Base-by-base conservation (phyloP, 2,329 filamentous ascomycete species). In the Sporothrix mexicana region DNA sequence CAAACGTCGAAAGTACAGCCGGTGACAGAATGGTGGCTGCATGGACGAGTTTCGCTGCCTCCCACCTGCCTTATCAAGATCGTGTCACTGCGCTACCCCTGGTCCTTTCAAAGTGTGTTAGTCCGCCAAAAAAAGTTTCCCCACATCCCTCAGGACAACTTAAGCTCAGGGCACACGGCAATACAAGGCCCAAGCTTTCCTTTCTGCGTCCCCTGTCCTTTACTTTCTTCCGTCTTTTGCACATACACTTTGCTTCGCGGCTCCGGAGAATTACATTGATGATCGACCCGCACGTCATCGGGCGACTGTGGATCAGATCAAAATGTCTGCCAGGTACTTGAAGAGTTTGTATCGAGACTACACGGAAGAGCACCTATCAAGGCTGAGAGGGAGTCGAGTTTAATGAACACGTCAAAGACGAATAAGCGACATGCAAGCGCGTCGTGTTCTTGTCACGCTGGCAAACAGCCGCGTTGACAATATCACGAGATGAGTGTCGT, bases 211-310 rank as follows among this genome's bases (percentile, higher is more conserved):
- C 61, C 41, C 36, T 43, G 41, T 41, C 17, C 17, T 64, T 17
- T 49, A n/a, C 47, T 51, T 15, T 51, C 47, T 51, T 55, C 51
- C 20, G 47, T 17, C 20, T 55, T 25, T 55, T 55, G n/a, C 6
- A 10, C 49, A 7, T 20, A 8, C 49, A 43, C 55, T 62, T 62
- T 64, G 15, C 15, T 15, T 25, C 51, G 13, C 51, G 17, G 51
- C 51, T 20, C 41, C 15, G 59, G 41, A 9, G 5, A 45, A 47
- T 25, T 7, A 20, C 20, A 8, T 7, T 30, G 25, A 64, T 25
- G 61, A 66, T 66, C 61, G n/a, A 17, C 20, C 61, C n/a, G 41
- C 61, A 47, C 61, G 41, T 66, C 13, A 66, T 66, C 20, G n/a
- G 61, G 41, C 41, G 30, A 36, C 30, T 36, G 30, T 36, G 30